Base-by-base conservation (phyloP, 345 rosid genomes). In the Salix purpurea region DNA sequence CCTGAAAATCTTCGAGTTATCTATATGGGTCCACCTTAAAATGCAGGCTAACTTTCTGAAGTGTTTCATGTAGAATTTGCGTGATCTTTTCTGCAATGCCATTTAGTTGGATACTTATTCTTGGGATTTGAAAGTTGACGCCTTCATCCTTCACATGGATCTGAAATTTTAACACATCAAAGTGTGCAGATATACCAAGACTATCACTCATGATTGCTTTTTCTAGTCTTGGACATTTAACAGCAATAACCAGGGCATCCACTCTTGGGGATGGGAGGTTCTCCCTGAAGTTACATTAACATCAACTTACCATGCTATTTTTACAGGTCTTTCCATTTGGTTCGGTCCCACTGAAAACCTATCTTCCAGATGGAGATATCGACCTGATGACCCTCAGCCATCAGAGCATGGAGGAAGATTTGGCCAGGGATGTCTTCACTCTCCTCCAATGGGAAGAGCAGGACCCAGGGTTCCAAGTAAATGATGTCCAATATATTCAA, bases 291-390 rank as follows among this genome's bases (percentile, higher is more conserved):
- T 76, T 24, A 24, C 44, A 71, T 71, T 52, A 37, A 75, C 62
- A 30, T 79, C 67, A 56, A 74, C 26, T 44, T 72, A 32, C 68
- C 76, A 32, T 65, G 26, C 37, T 42, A 37, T 67, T 62, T 69
- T 37, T 71, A 24, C 74, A 73, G 83, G 83, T 82, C 32, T 65
- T 77, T 65, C 68, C 84, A 62, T 65, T 77, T 70, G 81, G 84
- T 58, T 82, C 84, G 19, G 81, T 77, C 30, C 84, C 84, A 58
- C 42, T 82, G 69, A 82, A 70, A 71, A 82, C 84, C 64, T 82
- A 82, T 74, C 79, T 82, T 64, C 84, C 84, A 48, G 81, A 82
- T 77, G 84, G 84, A 52, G 84, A 82, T 58, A 82, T 82, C 58
- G 84, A 82, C 78, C 78, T 77, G 40, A 82, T 78, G 36, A 50